Evolutionary conservation across 495 filamentous ascomycete species (phyloP), one percentile per base, ranked within the genome.

Genomic region (Hypoxylon subgilvum): DNA sequence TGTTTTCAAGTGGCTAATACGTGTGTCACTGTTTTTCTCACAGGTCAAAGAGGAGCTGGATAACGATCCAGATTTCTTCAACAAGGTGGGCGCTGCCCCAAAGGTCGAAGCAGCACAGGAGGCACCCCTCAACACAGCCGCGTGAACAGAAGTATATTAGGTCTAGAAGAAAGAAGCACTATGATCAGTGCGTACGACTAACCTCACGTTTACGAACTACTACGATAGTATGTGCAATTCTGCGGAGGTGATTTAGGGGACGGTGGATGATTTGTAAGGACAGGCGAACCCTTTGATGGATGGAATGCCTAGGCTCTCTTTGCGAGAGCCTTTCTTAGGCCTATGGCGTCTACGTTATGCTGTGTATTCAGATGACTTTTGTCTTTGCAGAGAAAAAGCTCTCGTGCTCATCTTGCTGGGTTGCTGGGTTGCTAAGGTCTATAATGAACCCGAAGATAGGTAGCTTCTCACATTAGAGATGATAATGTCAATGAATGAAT

Each of bases 1-100:
- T n/a, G n/a, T n/a, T n/a, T n/a, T n/a, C n/a, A n/a, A n/a, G n/a
- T n/a, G n/a, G n/a, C n/a, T n/a, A n/a, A n/a, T n/a, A n/a, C n/a
- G n/a, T n/a, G n/a, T n/a, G n/a, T n/a, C n/a, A n/a, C n/a, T 22
- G 21, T 56, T 46, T 5, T 31, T 0, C 27, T 14, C 21, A n/a
- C 25, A 81, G 81, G 74, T 87, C 19, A 85, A 86, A 67, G 81
- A 85, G 58, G 84, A 88, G 58, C 72, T 88, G 21, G 73, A 80
- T 30, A 81, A 79, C 52, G 74, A 92, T 67, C 82, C 85, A 0
- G 86, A 89, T 31, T 97, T 96, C 74, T 75, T 97, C 54, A 83
- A 82, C 51, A 77, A 84, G 27, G 91, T 86, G 63, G 80, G 79
- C 43, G 80, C 84, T 25, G 80, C 79, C 21, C 63, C 72, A 27